Conservation (phyloP, 306 rosid genomes). For the Quillaja saponaria region DNA sequence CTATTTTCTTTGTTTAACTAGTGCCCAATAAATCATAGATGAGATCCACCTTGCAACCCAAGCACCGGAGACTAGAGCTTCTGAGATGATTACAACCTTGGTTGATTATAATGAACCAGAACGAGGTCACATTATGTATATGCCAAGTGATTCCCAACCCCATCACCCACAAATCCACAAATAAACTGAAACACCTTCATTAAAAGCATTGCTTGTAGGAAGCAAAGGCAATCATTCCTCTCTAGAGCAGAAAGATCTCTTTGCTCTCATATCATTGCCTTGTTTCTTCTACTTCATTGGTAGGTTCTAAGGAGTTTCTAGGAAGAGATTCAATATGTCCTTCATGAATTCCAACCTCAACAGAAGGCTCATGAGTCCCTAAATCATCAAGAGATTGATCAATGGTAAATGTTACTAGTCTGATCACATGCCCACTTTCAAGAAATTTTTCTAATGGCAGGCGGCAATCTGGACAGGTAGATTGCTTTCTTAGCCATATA, state of each 20-base stretch:
- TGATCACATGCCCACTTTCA: slow-evolving; percentile 52
- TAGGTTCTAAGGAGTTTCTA: slow-evolving; percentile 32
- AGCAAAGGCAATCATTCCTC: slow-evolving; percentile 26
- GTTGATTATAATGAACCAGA: too few species aligned
- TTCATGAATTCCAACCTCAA: slow-evolving; percentile 36
- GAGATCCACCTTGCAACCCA: too few species aligned
- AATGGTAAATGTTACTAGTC: slow-evolving; percentile 48
- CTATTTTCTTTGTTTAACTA: too few species aligned
- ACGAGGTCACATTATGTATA: too few species aligned
- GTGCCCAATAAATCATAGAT: too few species aligned
- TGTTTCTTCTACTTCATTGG: slow-evolving; percentile 47
- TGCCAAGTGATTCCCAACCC: slow-evolving; percentile 35
- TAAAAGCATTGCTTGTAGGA: slow-evolving; percentile 18
- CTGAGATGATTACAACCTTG: too few species aligned
- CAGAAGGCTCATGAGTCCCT: slow-evolving; percentile 33
- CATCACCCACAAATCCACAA: slow-evolving; percentile 10
- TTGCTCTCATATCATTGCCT: slow-evolving; percentile 34
- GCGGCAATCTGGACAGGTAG: slow-evolving; percentile 94
- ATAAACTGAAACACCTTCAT: slow-evolving; percentile 31
- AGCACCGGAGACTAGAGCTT: too few species aligned
- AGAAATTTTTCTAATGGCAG: slow-evolving; percentile 61
- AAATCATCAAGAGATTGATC: slow-evolving; percentile 51
- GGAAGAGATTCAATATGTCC: slow-evolving; percentile 31
- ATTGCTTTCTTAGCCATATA: slow-evolving; percentile 79
- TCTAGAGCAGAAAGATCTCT: slow-evolving; percentile 14